Conservation (phyloP, 805 yeast species). For the Metschnikowia noctiluminum region DNA sequence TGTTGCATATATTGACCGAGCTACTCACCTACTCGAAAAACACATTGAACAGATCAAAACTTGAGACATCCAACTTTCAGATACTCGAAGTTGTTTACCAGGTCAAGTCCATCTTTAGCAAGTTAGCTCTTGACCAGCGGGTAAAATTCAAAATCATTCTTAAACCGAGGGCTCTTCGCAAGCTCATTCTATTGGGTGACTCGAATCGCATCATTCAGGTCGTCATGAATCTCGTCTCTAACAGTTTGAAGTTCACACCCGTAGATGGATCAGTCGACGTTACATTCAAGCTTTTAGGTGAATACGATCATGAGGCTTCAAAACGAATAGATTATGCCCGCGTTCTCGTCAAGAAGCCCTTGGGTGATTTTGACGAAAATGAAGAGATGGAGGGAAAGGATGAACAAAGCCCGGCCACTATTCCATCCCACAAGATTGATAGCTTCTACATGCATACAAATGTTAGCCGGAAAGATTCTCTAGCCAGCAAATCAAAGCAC, state of each 20-base stretch:
- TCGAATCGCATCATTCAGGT: conserved; percentile 87
- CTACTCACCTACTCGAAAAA: conserved; percentile 89
- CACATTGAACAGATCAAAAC: conserved; percentile 75
- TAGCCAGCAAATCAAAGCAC: not conserved
- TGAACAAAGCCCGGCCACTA: too few relatives aligned
- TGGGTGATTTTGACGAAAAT: not conserved
- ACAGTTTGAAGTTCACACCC: conserved; percentile 89
- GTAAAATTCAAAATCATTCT: conserved; percentile 64
- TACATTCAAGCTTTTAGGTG: conserved; percentile 60
- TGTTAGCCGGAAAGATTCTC: not conserved
- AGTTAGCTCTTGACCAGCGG: conserved; percentile 72
- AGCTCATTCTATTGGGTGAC: conserved; percentile 78
- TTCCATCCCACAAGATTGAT: not conserved
- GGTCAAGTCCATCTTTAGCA: conserved; percentile 78
- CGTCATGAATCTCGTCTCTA: conserved; percentile 87
- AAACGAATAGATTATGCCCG: conserved; percentile 10
- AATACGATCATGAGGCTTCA: conserved; percentile 46
- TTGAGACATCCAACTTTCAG: conserved; percentile 80
- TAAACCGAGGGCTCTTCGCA: conserved; percentile 56
- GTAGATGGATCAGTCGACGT: conserved; percentile 79
- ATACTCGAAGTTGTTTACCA: conserved; percentile 81
- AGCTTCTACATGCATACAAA: not conserved
- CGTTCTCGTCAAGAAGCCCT: conserved; percentile 12
- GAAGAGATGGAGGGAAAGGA: not conserved
- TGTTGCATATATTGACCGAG: conserved; percentile 87